A percentile compares a stretch with the other conserved stretches of the same genome.
phyloP scores from a whole-genome alignment of 2,329 filamentous ascomycete genomes.

The Huntiella decipiens region DNA sequence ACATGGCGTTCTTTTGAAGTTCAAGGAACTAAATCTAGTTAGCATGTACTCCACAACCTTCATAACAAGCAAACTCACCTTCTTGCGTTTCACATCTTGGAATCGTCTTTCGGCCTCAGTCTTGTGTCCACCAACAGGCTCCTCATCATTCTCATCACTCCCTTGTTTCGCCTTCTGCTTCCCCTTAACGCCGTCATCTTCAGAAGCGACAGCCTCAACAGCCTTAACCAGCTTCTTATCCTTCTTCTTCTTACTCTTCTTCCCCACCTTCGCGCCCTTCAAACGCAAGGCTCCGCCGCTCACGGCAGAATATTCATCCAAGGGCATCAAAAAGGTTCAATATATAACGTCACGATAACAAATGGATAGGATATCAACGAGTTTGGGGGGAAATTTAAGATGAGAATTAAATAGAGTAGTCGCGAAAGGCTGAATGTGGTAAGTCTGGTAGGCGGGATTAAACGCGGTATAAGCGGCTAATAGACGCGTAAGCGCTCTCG shows the following conservation, averaged over 20 bases:
- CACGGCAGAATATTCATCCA: constrained; percentile 52
- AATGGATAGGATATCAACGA: no score
- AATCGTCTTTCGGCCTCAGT: constrained; percentile 69
- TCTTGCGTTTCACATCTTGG: constrained; percentile 63
- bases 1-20: constrained; percentile 40
- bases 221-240: constrained; percentile 30
- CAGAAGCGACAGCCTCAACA: constrained; percentile 7
- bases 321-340: constrained; percentile 33
- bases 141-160: neutral
- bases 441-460: no score
- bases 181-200: neutral
- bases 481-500: neutral
- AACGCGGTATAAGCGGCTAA: neutral
- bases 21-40: constrained; percentile 47
- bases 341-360: no score
- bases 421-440: no score
- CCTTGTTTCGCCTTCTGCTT: neutral
- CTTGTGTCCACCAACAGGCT: constrained; percentile 28
- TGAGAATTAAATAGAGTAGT: no score
- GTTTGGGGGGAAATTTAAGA: no score
- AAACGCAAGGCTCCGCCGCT: constrained; percentile 62
- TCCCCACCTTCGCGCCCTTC: constrained; percentile 53
- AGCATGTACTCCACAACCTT: neutral
- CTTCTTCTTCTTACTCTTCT: constrained; percentile 47
- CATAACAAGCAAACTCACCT: constrained; percentile 33